phyloP scores from a whole-genome alignment of 2,329 filamentous ascomycete genomes.

The Aureobasidium pullulans region DNA sequence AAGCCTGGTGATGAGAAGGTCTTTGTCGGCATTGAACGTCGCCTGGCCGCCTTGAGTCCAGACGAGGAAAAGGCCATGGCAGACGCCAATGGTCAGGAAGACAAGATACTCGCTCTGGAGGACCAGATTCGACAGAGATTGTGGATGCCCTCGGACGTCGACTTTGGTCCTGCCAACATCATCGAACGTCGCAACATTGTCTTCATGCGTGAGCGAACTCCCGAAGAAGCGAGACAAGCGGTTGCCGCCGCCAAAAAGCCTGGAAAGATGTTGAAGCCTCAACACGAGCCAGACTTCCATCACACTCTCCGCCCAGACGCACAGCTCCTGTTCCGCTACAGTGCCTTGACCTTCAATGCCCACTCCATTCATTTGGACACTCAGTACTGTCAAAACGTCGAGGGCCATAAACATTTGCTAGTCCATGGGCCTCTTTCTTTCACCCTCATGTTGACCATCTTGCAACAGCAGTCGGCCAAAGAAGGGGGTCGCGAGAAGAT shows the following conservation, averaged over 20 bases:
- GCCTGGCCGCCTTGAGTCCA: constrained; percentile 31
- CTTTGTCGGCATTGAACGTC: constrained; percentile 54
- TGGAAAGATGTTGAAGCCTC: constrained; percentile 38
- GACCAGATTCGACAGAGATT: constrained; percentile 34
- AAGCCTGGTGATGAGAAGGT: constrained; percentile 46
- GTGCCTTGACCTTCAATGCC: constrained; percentile 84
- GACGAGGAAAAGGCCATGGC: constrained; percentile 27
- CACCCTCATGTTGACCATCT: constrained; percentile 64
- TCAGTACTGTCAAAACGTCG: constrained; percentile 58
- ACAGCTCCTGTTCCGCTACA: constrained; percentile 79
- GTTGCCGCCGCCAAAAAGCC: constrained; percentile 22
- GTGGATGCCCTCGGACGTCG: constrained; percentile 37
- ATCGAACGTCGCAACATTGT: constrained; percentile 56
- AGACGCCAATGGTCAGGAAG: constrained; percentile 8
- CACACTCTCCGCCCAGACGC: constrained; percentile 59
- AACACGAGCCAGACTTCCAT: constrained; percentile 45
- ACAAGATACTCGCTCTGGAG: constrained; percentile 16
- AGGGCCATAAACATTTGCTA: constrained; percentile 67
- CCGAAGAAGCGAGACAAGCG: constrained; percentile 30
- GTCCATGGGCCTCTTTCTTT: constrained; percentile 83
- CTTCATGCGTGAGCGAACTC: constrained; percentile 50
- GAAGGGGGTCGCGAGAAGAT: constrained; percentile 36
- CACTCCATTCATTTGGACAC: constrained; percentile 84
- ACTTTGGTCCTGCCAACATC: constrained; percentile 38
- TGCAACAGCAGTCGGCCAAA: constrained; percentile 48